Evolutionary conservation across 805 yeast species (phyloP).

Genomic region (Candida golubevii): DNA sequence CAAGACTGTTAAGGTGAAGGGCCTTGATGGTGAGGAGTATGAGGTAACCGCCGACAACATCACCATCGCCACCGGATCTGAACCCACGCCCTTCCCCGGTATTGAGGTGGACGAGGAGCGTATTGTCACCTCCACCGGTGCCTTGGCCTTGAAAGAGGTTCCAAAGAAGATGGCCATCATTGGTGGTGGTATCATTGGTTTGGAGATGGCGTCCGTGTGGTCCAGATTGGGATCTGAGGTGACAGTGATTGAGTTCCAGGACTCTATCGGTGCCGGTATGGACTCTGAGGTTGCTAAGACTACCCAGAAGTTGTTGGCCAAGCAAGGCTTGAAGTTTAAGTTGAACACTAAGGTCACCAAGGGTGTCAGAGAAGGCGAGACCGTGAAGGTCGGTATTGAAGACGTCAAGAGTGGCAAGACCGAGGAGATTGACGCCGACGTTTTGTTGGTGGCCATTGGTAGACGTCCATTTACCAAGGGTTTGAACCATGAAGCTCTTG

Average conservation of each 20-base stretch:
- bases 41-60: slow-evolving; percentile 77
- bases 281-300: slow-evolving; percentile 91
- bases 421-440: slow-evolving; percentile 82
- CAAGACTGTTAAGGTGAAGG: slow-evolving; percentile 71
- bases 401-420: slow-evolving; percentile 81
- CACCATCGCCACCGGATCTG: slow-evolving; percentile 97
- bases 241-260: slow-evolving; percentile 87
- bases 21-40: slow-evolving; percentile 81
- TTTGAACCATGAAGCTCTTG: slow-evolving; percentile 80
- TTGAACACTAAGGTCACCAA: slow-evolving; percentile 85
- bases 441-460: slow-evolving; percentile 94
- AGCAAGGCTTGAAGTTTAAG: slow-evolving; percentile 94
- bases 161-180: slow-evolving; percentile 91
- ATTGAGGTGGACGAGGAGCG: slow-evolving; percentile 94
- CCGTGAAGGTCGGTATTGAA: slow-evolving; percentile 83
- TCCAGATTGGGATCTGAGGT: slow-evolving; percentile 93
- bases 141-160: slow-evolving; percentile 74
- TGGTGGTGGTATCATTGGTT: slow-evolving; percentile 99
- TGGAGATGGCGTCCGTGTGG: slow-evolving; percentile 99
- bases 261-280: slow-evolving; percentile 96
- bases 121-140: slow-evolving; percentile 95
- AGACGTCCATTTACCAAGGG: slow-evolving; percentile 97
- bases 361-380: slow-evolving; percentile 86
- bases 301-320: slow-evolving; percentile 82
- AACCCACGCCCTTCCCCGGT: slow-evolving; percentile 98